Percentiles rank a stretch among this genome's conserved stretches.
Conservation (phyloP, 2,329 filamentous ascomycete species). For the Neopestalotiopsis sp. region DNA sequence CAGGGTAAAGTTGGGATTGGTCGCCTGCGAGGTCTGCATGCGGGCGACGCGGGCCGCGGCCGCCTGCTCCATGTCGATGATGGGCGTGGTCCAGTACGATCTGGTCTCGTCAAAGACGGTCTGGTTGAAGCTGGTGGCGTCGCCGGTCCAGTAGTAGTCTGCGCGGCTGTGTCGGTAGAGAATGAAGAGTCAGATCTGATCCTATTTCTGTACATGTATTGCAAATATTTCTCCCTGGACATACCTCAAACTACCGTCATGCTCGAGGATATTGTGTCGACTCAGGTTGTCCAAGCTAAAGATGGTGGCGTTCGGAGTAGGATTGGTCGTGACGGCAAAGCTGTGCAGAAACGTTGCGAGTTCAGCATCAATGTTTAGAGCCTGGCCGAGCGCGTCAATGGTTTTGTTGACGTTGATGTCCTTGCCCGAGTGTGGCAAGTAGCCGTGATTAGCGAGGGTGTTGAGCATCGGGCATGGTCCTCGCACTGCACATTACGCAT, state of each 20-base stretch:
- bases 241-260: slow-evolving; percentile 18
- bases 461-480: slow-evolving; percentile 21
- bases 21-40: slow-evolving; percentile 47
- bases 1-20: slow-evolving; percentile 48
- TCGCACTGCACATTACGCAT: background rate
- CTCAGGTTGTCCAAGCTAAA: slow-evolving; percentile 18
- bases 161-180: slow-evolving; percentile 39
- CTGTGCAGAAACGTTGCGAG: slow-evolving; percentile 5
- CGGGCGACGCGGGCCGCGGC: slow-evolving; percentile 52
- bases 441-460: slow-evolving; percentile 20
- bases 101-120: slow-evolving; percentile 51
- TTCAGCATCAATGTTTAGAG: slow-evolving; percentile 14
- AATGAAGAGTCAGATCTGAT: background rate
- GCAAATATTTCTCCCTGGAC: background rate
- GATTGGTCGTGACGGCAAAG: background rate
- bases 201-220: background rate
- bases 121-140: slow-evolving; percentile 57
- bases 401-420: slow-evolving; percentile 5
- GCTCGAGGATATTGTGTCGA: slow-evolving; percentile 19
- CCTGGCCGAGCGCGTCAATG: background rate
- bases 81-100: slow-evolving; percentile 49
- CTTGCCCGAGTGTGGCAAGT: slow-evolving; percentile 17
- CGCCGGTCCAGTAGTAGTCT: slow-evolving; percentile 53
- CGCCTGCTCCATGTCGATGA: slow-evolving; percentile 44
- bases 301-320: slow-evolving; percentile 12